Conservation (phyloP, 345 rosid species). For the Melastoma malabathricum region DNA sequence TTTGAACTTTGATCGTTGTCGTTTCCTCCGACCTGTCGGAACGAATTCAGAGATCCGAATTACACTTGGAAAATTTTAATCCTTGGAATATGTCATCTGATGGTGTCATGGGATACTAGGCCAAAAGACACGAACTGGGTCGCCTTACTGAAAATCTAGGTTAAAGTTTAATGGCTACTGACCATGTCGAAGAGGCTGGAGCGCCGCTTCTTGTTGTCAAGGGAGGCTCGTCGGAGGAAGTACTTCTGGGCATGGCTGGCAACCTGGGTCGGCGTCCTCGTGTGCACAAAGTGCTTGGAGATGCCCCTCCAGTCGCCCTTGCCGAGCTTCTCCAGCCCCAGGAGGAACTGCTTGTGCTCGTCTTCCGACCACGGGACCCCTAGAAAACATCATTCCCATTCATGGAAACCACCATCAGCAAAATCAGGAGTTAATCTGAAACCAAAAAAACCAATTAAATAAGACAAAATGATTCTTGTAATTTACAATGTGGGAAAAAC, state of each 20-base stretch:
- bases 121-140: too few species aligned
- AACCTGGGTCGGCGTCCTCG: constrained; percentile 67
- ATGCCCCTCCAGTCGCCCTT: constrained; percentile 76
- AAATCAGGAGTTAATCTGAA: background rate
- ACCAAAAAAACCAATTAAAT: background rate
- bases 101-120: too few species aligned
- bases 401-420: background rate
- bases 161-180: background rate
- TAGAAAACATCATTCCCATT: constrained; percentile 6
- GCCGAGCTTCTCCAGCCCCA: constrained; percentile 50
- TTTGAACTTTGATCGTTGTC: too few species aligned
- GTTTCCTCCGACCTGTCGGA: too few species aligned
- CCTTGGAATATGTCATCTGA: too few species aligned
- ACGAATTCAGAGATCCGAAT: too few species aligned
- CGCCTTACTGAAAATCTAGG: background rate
- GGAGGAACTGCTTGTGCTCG: constrained; percentile 39
- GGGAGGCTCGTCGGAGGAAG: constrained; percentile 39
- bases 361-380: constrained; percentile 72
- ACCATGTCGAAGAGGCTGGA: constrained; percentile 62
- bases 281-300: constrained; percentile 38
- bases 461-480: background rate
- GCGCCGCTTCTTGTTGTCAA: constrained; percentile 44
- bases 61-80: too few species aligned
- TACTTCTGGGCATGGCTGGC: constrained; percentile 69
- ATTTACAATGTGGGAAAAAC: background rate